Evolutionary conservation across 2,329 filamentous ascomycete genomes (phyloP).

Genomic region (Penicillium sp.): DNA sequence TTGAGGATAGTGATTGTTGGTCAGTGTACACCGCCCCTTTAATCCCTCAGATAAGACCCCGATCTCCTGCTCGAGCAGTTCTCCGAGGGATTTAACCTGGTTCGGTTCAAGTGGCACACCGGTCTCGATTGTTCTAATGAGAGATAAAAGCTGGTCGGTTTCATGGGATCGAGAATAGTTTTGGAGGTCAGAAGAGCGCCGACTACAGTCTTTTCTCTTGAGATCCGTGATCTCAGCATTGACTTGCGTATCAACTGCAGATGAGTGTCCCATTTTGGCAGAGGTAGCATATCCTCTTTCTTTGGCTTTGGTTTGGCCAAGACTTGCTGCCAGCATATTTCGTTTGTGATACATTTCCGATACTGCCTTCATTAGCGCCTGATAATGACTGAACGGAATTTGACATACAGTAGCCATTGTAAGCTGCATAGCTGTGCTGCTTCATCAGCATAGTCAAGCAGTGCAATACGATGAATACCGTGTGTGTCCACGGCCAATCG

Average conservation of each 20-base stretch:
- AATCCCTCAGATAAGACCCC: constrained; percentile 63
- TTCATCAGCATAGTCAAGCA: constrained; percentile 78
- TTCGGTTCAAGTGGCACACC: constrained; percentile 50
- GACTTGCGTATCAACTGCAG: neutral
- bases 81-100: constrained; percentile 63
- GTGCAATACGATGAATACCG: constrained; percentile 69
- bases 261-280: neutral
- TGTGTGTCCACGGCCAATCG: constrained; percentile 81
- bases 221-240: constrained; percentile 8
- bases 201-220: constrained; percentile 41
- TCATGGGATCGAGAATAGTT: constrained; percentile 19
- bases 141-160: constrained; percentile 57
- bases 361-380: constrained; percentile 31
- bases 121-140: constrained; percentile 62
- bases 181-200: constrained; percentile 29
- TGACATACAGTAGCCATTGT: constrained; percentile 64
- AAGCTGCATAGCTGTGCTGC: constrained; percentile 68
- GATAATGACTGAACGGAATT: neutral
- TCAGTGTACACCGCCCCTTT: constrained; percentile 56
- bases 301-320: neutral
- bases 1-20: constrained; percentile 59
- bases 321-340: constrained; percentile 21
- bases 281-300: neutral
- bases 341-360: constrained; percentile 59
- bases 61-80: constrained; percentile 67